phyloP scores from a whole-genome alignment of 2,329 filamentous ascomycete species.

The Cercospora zeae-maydis region DNA sequence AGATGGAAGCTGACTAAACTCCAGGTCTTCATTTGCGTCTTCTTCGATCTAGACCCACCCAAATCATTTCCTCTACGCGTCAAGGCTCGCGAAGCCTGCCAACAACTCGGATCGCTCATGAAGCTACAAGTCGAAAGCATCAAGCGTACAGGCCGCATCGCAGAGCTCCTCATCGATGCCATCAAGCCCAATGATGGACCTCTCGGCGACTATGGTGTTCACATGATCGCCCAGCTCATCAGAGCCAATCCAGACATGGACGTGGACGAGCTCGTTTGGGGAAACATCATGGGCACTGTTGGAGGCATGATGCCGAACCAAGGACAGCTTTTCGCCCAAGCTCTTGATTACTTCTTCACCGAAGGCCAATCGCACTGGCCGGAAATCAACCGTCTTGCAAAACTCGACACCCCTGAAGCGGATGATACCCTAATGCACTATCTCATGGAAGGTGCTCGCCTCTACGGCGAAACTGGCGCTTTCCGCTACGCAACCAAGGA shows the following conservation, averaged over 20 bases:
- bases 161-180: conserved; percentile 40
- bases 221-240: conserved; percentile 55
- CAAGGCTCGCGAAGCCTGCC: conserved; percentile 47
- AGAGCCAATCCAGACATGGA: conserved; percentile 42
- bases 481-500: conserved; percentile 38
- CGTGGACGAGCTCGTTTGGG: conserved; percentile 53
- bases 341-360: conserved; percentile 55
- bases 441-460: conserved; percentile 44
- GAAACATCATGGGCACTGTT: conserved; percentile 56
- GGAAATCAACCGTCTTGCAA: conserved; percentile 49
- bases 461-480: conserved; percentile 45
- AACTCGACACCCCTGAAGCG: conserved; percentile 43
- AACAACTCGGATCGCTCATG: conserved; percentile 50
- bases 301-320: conserved; percentile 57
- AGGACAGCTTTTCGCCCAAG: conserved; percentile 56
- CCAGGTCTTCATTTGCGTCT: conserved; percentile 50
- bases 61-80: conserved; percentile 52
- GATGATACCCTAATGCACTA: conserved; percentile 53
- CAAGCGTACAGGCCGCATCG: conserved; percentile 38
- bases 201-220: conserved; percentile 52
- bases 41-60: conserved; percentile 54
- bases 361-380: conserved; percentile 46
- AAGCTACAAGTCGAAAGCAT: conserved; percentile 49
- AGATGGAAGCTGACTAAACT: background rate
- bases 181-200: conserved; percentile 40